Evolutionary conservation across 495 filamentous ascomycete genomes (phyloP), one percentile per base, ranked within the genome.

Genomic region (Aspergillus kassunensis): DNA sequence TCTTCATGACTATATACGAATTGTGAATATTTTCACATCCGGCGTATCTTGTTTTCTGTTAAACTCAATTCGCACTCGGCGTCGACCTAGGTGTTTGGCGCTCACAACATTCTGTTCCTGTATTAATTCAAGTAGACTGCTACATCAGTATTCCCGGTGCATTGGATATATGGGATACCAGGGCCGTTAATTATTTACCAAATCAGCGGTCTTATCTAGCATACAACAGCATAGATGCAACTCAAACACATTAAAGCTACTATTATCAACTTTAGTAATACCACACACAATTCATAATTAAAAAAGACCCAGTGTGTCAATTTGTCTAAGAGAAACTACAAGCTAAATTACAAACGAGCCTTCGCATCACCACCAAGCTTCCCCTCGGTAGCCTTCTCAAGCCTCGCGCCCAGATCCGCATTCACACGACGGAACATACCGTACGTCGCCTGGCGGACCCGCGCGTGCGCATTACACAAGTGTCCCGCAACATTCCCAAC

Each of bases 401-500:
- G 69, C 12, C 69, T 68, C 27, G 64, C 61, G n/a, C 73, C 74
- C 8, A 77, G 67, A 49, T 70, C 64, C 15, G 64, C 23, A 44
- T 76, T 74, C 34, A 77, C 72, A 18, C 67, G 64, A 27, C 58
- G 41, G 61, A 75, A 75, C 65, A 75, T 71, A 34, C 75, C 74
- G 61, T 84, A 84, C 6, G 82, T 85, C 18, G 75, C 71, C 59
- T 74, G 68, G 39, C 82, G 71, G 10, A 84, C 83, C 36, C 68
- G 58, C 52, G 70, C 63, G 48, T 76, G 71, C 13, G 77, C 76
- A 53, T 63, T 66, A 42, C 63, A 68, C n/a, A 82, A 55, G 55
- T 80, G 75, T 13, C 70, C 76, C 13, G 79, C 72, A 44, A 87
- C 75, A 57, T 88, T 88, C 34, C 70, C 56, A 33, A 88, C 69